Conservation (phyloP, 2,329 filamentous ascomycete genomes). For the Aureobasidium musti region DNA sequence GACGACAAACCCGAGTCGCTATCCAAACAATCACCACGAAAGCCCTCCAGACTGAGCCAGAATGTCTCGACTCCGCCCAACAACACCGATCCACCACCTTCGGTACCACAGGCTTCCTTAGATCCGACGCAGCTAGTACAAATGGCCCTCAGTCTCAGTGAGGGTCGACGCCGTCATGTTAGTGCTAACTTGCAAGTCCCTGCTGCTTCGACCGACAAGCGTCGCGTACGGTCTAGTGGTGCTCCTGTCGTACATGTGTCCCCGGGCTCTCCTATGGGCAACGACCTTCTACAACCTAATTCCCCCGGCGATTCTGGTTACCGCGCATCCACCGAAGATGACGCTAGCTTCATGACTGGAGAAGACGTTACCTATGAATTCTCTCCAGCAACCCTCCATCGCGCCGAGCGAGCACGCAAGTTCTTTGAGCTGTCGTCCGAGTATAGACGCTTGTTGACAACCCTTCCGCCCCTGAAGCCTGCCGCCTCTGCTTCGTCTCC, state of each 20-base stretch:
- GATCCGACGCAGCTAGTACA: constrained; percentile 90
- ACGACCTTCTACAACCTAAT: constrained; percentile 52
- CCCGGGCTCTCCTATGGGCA: constrained; percentile 30
- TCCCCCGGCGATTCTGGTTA: constrained; percentile 16
- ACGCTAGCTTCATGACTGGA: not conserved
- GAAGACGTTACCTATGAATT: constrained; percentile 64
- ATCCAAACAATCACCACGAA: not conserved
- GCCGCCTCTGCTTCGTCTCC: constrained; percentile 47
- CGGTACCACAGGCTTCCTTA: constrained; percentile 56
- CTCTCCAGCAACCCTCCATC: constrained; percentile 75
- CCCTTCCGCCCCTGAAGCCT: constrained; percentile 70
- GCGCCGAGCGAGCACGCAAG: constrained; percentile 80
- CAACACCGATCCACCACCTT: constrained; percentile 26
- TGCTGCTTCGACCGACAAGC: constrained; percentile 1
- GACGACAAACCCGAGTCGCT: constrained; percentile 3
- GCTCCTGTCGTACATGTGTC: constrained; percentile 24
- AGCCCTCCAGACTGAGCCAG: not conserved
- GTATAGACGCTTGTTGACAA: constrained; percentile 76
- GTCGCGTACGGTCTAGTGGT: constrained; percentile 29
- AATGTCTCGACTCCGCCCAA: not conserved
- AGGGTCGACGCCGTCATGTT: constrained; percentile 68
- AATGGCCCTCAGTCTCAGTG: constrained; percentile 85
- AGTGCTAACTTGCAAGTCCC: constrained; percentile 58
- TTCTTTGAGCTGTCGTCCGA: constrained; percentile 84
- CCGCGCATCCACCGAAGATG: constrained; percentile 11